A percentile compares a stretch with the other conserved stretches of the same genome.
Conservation (phyloP, 176 grass and related monocot genomes). For the Elymus sibiricus region DNA sequence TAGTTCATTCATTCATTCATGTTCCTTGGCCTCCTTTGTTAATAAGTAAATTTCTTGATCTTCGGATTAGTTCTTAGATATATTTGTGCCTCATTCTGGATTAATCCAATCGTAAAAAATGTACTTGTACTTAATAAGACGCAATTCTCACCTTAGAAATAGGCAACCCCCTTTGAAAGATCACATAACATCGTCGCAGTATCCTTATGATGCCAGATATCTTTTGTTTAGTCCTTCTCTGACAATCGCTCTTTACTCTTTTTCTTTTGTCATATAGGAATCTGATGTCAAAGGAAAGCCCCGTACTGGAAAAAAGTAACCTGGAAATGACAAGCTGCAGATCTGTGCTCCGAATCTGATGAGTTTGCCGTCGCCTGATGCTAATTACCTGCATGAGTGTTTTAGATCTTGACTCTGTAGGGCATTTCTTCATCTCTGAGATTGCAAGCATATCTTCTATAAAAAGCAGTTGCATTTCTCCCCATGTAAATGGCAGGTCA, state of each 20-base stretch:
- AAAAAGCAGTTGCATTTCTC: neutral
- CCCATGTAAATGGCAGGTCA: neutral
- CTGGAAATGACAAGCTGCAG: neutral
- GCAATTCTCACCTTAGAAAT: neutral
- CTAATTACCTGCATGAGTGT: neutral
- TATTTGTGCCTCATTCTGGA: neutral
- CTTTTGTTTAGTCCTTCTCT: neutral
- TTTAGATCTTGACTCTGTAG: neutral
- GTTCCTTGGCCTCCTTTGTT: neutral
- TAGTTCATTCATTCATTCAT: neutral
- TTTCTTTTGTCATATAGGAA: slow-evolving; percentile 46
- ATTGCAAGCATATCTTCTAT: neutral
- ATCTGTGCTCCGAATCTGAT: neutral
- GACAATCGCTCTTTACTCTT: neutral
- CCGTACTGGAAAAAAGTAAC: slow-evolving; percentile 57
- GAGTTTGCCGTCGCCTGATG: slow-evolving; percentile 1
- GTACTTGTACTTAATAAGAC: neutral
- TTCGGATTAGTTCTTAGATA: neutral
- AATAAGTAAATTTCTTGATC: neutral
- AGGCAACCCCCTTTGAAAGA: neutral
- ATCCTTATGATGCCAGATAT: slow-evolving; percentile 3
- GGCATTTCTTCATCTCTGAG: slow-evolving; percentile 5
- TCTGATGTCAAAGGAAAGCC: slow-evolving; percentile 94
- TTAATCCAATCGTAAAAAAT: neutral
- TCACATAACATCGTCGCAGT: neutral